Base-by-base conservation (phyloP, 495 filamentous ascomycete genomes). In the Penicillium longicatenatum region DNA sequence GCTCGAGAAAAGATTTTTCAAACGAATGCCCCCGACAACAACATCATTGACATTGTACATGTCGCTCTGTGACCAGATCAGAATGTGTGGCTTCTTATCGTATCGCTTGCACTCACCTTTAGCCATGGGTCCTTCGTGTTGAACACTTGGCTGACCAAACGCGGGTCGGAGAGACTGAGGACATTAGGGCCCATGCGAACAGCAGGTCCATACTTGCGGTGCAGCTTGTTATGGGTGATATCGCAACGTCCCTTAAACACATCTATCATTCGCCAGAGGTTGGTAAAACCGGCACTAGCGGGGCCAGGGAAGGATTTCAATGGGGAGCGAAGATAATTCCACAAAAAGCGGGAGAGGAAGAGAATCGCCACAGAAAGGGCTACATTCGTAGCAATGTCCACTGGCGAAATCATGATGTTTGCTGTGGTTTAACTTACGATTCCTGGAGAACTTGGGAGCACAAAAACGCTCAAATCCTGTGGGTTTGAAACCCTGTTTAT, bases 101-200 rank as follows among this genome's bases (percentile, higher is more conserved):
- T 12, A 8, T 12, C 14, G 14, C 30, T 17, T n/a, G 2, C 4
- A 54, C 17, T 42, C 59, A 70, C 69, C 68, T 75, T 75, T 6
- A 60, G 59, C 71, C 69, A 74, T 9, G 70, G 64, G 37, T 56
- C 64, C 21, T 65, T 70, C 0, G 65, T 66, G 50, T 63, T 66
- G 46, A 66, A 75, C 11, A 77, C 66, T 35, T 53, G 42, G 11
- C 59, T 65, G 53, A 75, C 68, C 58, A 74, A 41, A 22, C 37
- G 60, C 12, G 72, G 72, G 43, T 77, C 73, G 6, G 66, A 67
- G 22, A 78, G 61, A 46, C 73, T 75, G 46, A 77, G 49, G 12
- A 64, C 43, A 29, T 75, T 74, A 3, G 75, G 75, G 2, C 71
- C 74, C 50, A 76, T 55, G 4, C 71, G 69, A 22, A 77, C 71